Evolutionary conservation across 1,284 basidiomycete genomes (phyloP), one percentile per base, ranked within the genome.

Genomic region (Flammula alnicola): DNA sequence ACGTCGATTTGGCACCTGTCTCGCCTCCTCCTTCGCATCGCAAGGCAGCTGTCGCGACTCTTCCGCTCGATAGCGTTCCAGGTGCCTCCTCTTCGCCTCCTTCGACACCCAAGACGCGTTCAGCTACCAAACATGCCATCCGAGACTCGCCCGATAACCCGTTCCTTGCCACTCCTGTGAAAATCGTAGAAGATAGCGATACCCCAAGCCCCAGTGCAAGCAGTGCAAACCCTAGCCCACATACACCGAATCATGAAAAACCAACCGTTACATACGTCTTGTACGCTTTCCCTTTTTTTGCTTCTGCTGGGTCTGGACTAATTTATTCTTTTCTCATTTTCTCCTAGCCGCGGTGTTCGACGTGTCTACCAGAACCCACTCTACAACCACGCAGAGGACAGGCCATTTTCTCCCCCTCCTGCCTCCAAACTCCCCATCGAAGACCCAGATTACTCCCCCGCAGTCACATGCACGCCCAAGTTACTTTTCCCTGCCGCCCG

Each of bases 231-330:
- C 56, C 62, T 27, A 59, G 46, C 38, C 60, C 62, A 12, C 49
- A 35, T 7, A 51, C 55, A 3, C 56, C 60, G 20, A 36, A 42
- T 9, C 35, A 42, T 22, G 80, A 83, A 60, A 72, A 71, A 53
- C 78, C 79, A 0, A 79, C 72, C 7, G 60, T 83, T 17, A 74
- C 75, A 36, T 81, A 79, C 59, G 80, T 84, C 49, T 83, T 81
- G 81, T 84, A 63, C 48, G 81, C n/a, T 77, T 50, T 35, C 19
- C 29, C 35, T 47, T 22, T n/a, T 46, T 17, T 22, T 19, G 19
- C 30, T 38, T 37, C 26, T 42, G n/a, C 26, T 29, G 7, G 38
- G 41, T 22, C 32, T 44, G 9, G 43, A 26, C 33, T 45, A 11
- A 46, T 54, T 38, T 19, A 33, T 49, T 26, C 26, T 22, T 48